Base-by-base conservation (phyloP, 306 rosid species). In the Canavalia ensiformis region DNA sequence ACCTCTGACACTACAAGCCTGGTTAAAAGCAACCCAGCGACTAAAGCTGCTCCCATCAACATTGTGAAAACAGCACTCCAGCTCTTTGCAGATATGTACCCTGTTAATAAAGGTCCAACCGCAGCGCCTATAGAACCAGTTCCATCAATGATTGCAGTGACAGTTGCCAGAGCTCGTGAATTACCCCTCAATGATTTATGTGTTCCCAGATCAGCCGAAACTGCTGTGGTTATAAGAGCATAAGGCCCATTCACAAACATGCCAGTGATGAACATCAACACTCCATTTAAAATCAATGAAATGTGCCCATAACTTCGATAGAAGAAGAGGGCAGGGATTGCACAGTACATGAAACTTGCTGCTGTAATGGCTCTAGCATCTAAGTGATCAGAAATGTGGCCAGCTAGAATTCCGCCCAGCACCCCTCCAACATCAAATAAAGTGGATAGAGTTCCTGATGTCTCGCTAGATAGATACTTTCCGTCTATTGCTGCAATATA, bases 51-150 rank as follows among this genome's bases (percentile, higher is more conserved):
- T 55, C 4, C 91, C 99, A 96, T 96, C 81, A 96, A 69, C 98
- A 96, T 96, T 10, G 90, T 89, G 88, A 96, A 96, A 79, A 96
- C 99, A 1, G 84, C 90, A 79, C 77, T 90, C 99, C 99, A 96
- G 79, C 99, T 96, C 47, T 42, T 78, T 1, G 89, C 86, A 2
- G 99, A 96, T 72, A 96, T 90, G 64, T 96, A 96, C 55, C 99
- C 99, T 0, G 99, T 96, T 71, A 96, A 28, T 66, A 96, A 49
- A 13, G 99, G 99, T 52, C 99, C 99, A 18, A 96, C 83, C 7
- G 99, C 98, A 68, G 99, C 99, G 79, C 99, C 99, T 10, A 96
- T 87, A 1, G 99, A 96, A 41, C 99, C 99, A 0, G 99, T 96
- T 28, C 99, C 99, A 18, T 96, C 99, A 1, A 96, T 96, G 70